These are phyloP conservation scores for Yarrowia deformans DNA, from an alignment of 805 yeast genomes.

Conservation along the genomic window DNA sequence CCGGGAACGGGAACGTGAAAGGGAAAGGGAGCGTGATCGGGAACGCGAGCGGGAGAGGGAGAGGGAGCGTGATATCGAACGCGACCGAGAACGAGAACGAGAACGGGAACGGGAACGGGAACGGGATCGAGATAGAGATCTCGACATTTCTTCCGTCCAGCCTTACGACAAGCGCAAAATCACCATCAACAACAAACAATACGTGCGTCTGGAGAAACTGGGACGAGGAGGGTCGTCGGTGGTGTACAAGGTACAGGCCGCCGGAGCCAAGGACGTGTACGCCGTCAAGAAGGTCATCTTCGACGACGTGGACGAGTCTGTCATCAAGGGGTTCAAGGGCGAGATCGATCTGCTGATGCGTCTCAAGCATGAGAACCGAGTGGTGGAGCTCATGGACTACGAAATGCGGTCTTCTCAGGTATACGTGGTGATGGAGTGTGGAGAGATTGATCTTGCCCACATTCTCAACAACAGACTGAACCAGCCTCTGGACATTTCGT, in stretches of 20 bases:
- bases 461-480: conserved; percentile 67
- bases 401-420: conserved; percentile 70
- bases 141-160: conserved; percentile 18
- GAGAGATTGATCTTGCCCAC: conserved; percentile 87
- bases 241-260: conserved; percentile 77
- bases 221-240: conserved; percentile 95
- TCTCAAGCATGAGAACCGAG: conserved; percentile 68
- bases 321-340: conserved; percentile 82
- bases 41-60: conserved; percentile 22
- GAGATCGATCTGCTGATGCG: conserved; percentile 79
- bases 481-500: conserved; percentile 67
- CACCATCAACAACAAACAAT: conserved; percentile 65
- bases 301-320: conserved; percentile 74
- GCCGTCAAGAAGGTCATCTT: conserved; percentile 85
- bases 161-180: conserved; percentile 48
- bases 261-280: conserved; percentile 60
- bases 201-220: conserved; percentile 75
- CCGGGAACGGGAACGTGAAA: background rate
- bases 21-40: background rate
- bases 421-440: conserved; percentile 89
- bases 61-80: no score
- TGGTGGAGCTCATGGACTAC: conserved; percentile 78
- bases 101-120: conserved; percentile 5
- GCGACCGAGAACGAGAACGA: conserved; percentile 13
- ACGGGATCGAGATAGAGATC: conserved; percentile 4